Evolutionary conservation across 306 rosid genomes (phyloP).

Genomic region (cucumber (Cucumis sativus)): DNA sequence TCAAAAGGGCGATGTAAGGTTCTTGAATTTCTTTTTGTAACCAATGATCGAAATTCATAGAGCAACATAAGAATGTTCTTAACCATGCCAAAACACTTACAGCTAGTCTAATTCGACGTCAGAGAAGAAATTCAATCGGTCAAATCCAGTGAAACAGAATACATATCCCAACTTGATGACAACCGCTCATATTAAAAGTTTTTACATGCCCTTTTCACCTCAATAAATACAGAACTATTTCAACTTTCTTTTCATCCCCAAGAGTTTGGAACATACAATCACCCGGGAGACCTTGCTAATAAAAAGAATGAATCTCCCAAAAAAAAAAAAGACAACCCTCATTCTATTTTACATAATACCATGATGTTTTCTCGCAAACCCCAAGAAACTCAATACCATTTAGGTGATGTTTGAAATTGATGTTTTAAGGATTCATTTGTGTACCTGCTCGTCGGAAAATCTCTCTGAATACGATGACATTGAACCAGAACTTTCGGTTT

Average conservation of each 20-base stretch:
- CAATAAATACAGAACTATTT: background rate
- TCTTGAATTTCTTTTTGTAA: background rate
- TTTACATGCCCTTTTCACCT: background rate
- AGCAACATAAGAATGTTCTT: background rate
- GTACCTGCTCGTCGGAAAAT: slow-evolving; percentile 13
- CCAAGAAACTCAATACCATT: background rate
- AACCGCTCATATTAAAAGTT: background rate
- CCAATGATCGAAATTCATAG: background rate
- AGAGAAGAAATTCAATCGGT: background rate
- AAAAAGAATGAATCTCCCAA: background rate
- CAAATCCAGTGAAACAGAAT: background rate
- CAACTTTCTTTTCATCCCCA: background rate
- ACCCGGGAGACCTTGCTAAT: background rate
- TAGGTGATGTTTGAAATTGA: background rate
- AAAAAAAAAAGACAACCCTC: background rate
- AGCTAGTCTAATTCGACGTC: background rate
- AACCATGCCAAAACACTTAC: background rate
- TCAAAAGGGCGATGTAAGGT: background rate
- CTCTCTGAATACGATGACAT: slow-evolving; percentile 65
- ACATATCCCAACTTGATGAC: background rate
- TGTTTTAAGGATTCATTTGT: background rate
- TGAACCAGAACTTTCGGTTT: slow-evolving; percentile 79
- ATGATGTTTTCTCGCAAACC: background rate
- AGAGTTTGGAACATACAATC: background rate
- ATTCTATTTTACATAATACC: background rate